phyloP scores from a whole-genome alignment of 306 rosid genomes.

The Vachellia pachyceras region DNA sequence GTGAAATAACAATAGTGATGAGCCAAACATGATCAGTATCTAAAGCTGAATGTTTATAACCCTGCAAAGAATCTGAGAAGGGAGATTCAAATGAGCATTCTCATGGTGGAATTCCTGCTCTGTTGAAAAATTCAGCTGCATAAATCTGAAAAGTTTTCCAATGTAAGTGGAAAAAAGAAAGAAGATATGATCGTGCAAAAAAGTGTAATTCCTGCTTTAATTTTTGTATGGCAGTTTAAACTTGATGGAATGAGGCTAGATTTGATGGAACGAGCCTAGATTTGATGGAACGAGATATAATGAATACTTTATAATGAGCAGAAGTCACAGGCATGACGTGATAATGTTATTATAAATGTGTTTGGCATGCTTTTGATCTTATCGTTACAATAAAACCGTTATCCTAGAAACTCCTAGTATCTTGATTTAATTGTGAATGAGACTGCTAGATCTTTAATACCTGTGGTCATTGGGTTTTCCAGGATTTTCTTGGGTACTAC shows the following conservation, averaged over 20 bases:
- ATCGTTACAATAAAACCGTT: background rate
- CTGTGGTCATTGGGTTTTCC: conserved; percentile 34
- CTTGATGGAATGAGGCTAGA: no score
- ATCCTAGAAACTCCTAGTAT: background rate
- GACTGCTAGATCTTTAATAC: conserved; percentile 27
- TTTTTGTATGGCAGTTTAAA: no score
- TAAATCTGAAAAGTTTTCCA: conserved; percentile 34
- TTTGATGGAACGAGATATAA: background rate
- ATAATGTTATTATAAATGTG: conserved; percentile 28
- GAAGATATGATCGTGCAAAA: no score
- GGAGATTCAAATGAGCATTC: conserved; percentile 70
- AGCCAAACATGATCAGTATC: conserved; percentile 58
- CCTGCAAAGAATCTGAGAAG: conserved; percentile 73
- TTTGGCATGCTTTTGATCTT: conserved; percentile 34
- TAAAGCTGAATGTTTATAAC: conserved; percentile 59
- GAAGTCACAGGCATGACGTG: conserved; percentile 22
- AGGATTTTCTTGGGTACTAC: conserved; percentile 76
- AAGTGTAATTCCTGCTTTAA: no score
- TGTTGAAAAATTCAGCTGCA: conserved; percentile 75
- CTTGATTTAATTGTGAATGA: conserved; percentile 15
- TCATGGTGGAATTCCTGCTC: conserved; percentile 65
- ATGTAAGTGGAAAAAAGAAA: conserved; percentile 3
- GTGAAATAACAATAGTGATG: background rate
- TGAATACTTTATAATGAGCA: conserved; percentile 7
- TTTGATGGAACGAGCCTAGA: no score